Conservation (phyloP, 441 rosid species). For the Adansonia grandidieri region DNA sequence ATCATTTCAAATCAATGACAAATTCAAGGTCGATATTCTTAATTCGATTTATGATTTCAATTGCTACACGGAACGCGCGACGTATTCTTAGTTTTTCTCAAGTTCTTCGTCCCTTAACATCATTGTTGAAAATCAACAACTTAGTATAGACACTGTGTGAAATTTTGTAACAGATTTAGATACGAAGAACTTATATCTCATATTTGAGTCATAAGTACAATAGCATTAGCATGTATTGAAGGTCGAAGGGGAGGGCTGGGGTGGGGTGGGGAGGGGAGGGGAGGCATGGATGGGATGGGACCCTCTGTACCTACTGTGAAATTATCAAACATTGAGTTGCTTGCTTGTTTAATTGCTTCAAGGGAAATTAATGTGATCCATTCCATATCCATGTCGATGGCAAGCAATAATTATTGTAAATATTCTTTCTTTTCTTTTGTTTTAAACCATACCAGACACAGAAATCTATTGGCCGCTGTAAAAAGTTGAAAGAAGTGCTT, state of each 20-base stretch:
- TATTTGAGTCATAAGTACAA: not conserved
- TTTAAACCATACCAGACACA: not conserved
- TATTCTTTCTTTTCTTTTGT: not conserved
- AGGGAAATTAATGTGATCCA: not conserved
- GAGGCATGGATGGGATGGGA: not conserved
- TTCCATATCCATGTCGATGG: not conserved
- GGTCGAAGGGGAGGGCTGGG: not conserved
- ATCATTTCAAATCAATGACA: too few species aligned
- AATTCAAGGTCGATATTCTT: too few species aligned
- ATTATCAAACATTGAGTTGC: not conserved
- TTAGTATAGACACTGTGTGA: too few species aligned
- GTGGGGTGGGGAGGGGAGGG: not conserved
- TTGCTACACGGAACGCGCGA: too few species aligned
- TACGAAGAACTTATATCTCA: not conserved
- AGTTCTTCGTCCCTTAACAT: too few species aligned
- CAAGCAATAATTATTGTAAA: constrained; percentile 12
- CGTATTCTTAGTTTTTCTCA: too few species aligned
- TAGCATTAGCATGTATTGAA: not conserved
- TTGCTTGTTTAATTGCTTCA: constrained; percentile 12
- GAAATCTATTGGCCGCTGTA: not conserved
- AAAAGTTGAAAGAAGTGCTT: not conserved
- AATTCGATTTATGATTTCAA: too few species aligned
- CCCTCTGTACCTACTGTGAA: not conserved
- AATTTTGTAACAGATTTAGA: not conserved
- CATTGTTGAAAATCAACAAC: too few species aligned